Conservation (phyloP, 179 eudicot species). For the Spergularia azorica region DNA sequence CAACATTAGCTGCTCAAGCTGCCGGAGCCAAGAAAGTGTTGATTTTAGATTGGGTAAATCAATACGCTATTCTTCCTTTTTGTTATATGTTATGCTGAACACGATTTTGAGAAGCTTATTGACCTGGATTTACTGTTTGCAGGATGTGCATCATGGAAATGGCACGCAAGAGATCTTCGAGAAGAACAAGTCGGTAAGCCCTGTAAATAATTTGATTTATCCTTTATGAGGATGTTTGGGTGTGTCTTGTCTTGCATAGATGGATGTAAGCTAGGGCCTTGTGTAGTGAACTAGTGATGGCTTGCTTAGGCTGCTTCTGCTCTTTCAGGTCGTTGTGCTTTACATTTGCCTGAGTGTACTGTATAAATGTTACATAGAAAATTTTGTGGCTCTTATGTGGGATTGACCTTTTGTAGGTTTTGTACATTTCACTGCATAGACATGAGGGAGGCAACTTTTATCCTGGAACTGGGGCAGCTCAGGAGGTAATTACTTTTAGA, state of each 20-base stretch:
- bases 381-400: slow-evolving; percentile 6
- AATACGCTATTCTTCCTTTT: background rate
- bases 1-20: slow-evolving; percentile 82
- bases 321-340: background rate
- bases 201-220: background rate
- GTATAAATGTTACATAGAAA: background rate
- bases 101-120: background rate
- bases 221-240: slow-evolving; percentile 2
- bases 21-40: slow-evolving; percentile 93
- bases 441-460: slow-evolving; percentile 94
- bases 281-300: background rate
- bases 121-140: slow-evolving; percentile 23
- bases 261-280: background rate
- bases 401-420: slow-evolving; percentile 48
- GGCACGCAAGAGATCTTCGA: slow-evolving; percentile 99
- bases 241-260: background rate
- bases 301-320: background rate
- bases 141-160: slow-evolving; percentile 99
- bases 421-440: slow-evolving; percentile 95
- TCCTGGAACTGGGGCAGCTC: slow-evolving; percentile 96
- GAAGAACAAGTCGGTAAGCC: slow-evolving; percentile 72
- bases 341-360: background rate
- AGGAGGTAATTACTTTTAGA: slow-evolving; percentile 54
- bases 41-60: slow-evolving; percentile 94
- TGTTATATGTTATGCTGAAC: background rate